Evolutionary conservation across 192 early-diverging fungal genomes (phyloP).

Genomic region (Coemansia sp.): DNA sequence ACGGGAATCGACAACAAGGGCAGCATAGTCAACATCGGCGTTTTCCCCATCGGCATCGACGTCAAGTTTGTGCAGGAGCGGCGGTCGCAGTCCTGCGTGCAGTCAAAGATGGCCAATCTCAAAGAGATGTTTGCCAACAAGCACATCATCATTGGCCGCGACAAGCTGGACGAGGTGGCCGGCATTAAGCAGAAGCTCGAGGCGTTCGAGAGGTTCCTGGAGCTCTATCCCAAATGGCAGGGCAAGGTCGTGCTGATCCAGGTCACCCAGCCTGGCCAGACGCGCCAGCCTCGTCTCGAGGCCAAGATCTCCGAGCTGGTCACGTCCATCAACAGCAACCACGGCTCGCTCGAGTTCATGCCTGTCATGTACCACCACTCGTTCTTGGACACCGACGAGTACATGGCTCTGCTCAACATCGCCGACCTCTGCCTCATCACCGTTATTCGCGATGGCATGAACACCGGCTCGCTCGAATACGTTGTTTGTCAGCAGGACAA

Average conservation of each 20-base stretch:
- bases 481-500: conserved; percentile 88
- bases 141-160: conserved; percentile 93
- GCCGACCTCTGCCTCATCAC: conserved; percentile 96
- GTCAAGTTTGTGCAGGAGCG: conserved; percentile 64
- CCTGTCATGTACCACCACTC: conserved; percentile 93
- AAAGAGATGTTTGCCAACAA: conserved; percentile 82
- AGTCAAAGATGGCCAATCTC: conserved; percentile 75
- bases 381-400: conserved; percentile 90
- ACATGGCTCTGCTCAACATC: conserved; percentile 85
- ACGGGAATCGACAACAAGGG: conserved; percentile 82
- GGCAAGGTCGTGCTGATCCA: conserved; percentile 92
- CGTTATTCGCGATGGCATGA: conserved; percentile 94
- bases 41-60: conserved; percentile 98
- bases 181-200: conserved; percentile 94
- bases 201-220: conserved; percentile 90
- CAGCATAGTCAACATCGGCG: conserved; percentile 72
- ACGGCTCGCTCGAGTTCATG: conserved; percentile 91
- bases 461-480: conserved; percentile 91
- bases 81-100: conserved; percentile 63
- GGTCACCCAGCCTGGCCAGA: conserved; percentile 85
- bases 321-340: conserved; percentile 88
- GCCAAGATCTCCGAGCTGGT: conserved; percentile 88
- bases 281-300: conserved; percentile 66
- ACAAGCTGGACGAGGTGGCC: conserved; percentile 91
- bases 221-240: conserved; percentile 86